Evolutionary conservation across 805 yeast genomes (phyloP), one percentile per base, ranked within the genome.

Genomic region (Metschnikowia drakensbergensis): DNA sequence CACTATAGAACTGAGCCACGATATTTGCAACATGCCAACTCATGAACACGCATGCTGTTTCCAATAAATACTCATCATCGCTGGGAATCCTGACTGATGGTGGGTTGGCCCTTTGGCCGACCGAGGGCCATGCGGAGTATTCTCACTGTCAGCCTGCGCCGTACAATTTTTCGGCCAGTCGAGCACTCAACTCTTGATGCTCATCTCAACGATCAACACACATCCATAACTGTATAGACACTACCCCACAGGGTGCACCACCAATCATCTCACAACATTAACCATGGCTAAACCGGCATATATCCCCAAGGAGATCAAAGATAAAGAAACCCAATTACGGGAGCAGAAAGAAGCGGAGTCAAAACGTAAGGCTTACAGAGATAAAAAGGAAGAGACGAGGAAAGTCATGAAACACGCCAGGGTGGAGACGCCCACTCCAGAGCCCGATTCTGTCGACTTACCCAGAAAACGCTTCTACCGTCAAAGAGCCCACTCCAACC

Each of bases 401-500:
- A 71, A 71, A 52, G 67, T 65, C 32, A 55, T 71, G 48, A 78
- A 79, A 56, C 75, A 69, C 39, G 80, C 76, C 10, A 63, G 74
- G 35, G 69, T 80, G 48, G 79, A 71, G 29, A 67, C 65, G 40
- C 58, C 61, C 22, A 54, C 59, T 2, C 59, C 59, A 11, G 58
- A 56, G 29, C 54, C 58, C 27, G 58, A 62, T 28, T 60, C 61
- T 6, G 65, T 70, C 26, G 82, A 83, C 50, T 71, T 90, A 44
- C 97, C 97, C 44, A 79, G 83, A 61, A 86, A 94, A 65, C 79
- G 94, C 58, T 94, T 79, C 63, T 94, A 94, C 66, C 80, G 99
- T 65, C 99, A 94, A 69, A 75, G 99, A 68, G 99, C 99, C 1
- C 99, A 94, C 64, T 90, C 97, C 2, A 94, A 94, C 63, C 98